A percentile compares a stretch with the other conserved stretches of the same genome.
phyloP scores from a whole-genome alignment of 768 basidiomycete genomes.

The Rhodocollybia butyracea region DNA sequence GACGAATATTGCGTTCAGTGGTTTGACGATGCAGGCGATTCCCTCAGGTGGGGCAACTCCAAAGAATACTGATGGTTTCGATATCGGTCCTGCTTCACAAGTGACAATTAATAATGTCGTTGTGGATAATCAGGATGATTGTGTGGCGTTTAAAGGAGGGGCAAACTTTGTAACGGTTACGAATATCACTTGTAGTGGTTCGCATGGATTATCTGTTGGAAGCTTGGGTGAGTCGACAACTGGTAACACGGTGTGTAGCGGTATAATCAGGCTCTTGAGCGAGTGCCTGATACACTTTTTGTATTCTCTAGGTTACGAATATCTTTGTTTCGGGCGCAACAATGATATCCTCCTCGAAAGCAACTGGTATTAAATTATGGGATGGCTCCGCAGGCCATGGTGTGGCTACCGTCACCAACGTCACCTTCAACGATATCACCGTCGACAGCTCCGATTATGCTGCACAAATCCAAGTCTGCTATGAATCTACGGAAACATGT shows the following conservation, averaged over 20 bases:
- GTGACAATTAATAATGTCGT: slow-evolving; percentile 26
- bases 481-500: slow-evolving; percentile 22
- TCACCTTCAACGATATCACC: slow-evolving; percentile 25
- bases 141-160: slow-evolving; percentile 25
- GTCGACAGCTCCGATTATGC: slow-evolving; percentile 30
- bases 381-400: slow-evolving; percentile 26
- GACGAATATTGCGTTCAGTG: slow-evolving; percentile 23
- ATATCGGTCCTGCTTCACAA: slow-evolving; percentile 22
- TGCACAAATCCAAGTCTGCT: slow-evolving; percentile 29
- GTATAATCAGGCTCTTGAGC: too few species aligned
- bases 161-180: slow-evolving; percentile 24
- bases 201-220: slow-evolving; percentile 29
- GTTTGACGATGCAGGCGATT: slow-evolving; percentile 23
- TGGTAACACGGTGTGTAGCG: slow-evolving; percentile 7
- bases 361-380: slow-evolving; percentile 29
- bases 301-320: slow-evolving; percentile 20
- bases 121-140: slow-evolving; percentile 28
- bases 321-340: slow-evolving; percentile 23
- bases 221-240: slow-evolving; percentile 19
- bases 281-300: too few species aligned
- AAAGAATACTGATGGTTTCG: slow-evolving; percentile 31
- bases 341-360: slow-evolving; percentile 28
- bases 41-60: slow-evolving; percentile 20
- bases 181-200: slow-evolving; percentile 28
- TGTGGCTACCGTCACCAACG: slow-evolving; percentile 26